Percentiles rank a stretch among this genome's conserved stretches.
These are phyloP conservation scores for Vaccinium corymbosum DNA, from an alignment of 148 eudicot genomes.

Conservation along the genomic window DNA sequence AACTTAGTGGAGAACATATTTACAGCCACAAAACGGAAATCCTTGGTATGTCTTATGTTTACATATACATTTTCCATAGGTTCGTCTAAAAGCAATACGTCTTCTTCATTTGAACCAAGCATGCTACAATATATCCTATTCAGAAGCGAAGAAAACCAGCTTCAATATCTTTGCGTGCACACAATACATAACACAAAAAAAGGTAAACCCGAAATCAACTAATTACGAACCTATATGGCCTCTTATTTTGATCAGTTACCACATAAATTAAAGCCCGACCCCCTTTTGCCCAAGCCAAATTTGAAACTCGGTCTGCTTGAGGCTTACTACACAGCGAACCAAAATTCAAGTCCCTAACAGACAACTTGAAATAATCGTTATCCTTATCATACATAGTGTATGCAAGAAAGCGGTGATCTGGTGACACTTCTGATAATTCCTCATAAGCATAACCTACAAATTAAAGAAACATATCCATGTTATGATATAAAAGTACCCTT, in stretches of 20 bases:
- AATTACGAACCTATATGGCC: slow-evolving; percentile 67
- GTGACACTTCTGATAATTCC: slow-evolving; percentile 88
- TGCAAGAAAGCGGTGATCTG: slow-evolving; percentile 86
- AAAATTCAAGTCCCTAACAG: slow-evolving; percentile 67
- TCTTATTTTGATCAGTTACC: slow-evolving; percentile 74
- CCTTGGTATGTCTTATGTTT: slow-evolving; percentile 78
- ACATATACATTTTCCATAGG: slow-evolving; percentile 64
- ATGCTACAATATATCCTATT: slow-evolving; percentile 69
- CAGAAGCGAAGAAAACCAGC: slow-evolving; percentile 14
- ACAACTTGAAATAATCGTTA: slow-evolving; percentile 77
- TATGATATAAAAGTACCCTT: neutral
- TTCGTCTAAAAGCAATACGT: slow-evolving; percentile 70
- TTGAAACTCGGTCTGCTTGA: slow-evolving; percentile 81
- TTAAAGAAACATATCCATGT: neutral
- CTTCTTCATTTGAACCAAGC: slow-evolving; percentile 66
- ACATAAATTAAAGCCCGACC: slow-evolving; percentile 75
- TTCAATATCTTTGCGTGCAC: neutral
- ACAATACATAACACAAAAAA: neutral
- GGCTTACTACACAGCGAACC: slow-evolving; percentile 77
- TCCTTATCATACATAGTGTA: slow-evolving; percentile 97
- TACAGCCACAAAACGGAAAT: slow-evolving; percentile 60
- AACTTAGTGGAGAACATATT: slow-evolving; percentile 54
- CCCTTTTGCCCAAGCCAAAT: slow-evolving; percentile 81
- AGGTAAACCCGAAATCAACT: slow-evolving; percentile 10
- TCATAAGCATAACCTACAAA: slow-evolving; percentile 82